Base-by-base conservation (phyloP, 179 eudicot species). In the Vitellaria paradoxa region DNA sequence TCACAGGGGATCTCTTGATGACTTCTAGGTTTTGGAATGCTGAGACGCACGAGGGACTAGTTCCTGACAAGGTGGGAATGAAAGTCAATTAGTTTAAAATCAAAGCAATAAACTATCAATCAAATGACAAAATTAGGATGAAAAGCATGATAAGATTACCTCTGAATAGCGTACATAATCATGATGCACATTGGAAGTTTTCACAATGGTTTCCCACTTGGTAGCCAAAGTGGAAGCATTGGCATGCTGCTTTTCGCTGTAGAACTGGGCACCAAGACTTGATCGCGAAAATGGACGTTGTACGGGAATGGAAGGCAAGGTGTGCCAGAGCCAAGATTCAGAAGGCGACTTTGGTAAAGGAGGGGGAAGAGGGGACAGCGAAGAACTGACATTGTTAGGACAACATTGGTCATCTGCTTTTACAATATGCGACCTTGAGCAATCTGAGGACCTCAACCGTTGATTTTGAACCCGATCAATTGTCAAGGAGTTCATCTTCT, bases 261-360 rank as follows among this genome's bases (percentile, higher is more conserved):
- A 73, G 55, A 82, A 47, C 82, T 77, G 86, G 59, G 85, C 81
- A 23, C 78, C 75, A 52, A 70, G 37, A 49, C 71, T 76, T 0
- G 87, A 76, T 45, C 77, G 79, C 65, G 87, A 86, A 66, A 87
- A 89, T 3, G 97, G 87, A 83, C 82, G 89, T 82, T 87, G 85
- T 0, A 89, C 83, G 26, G 93, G 82, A 73, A 84, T 83, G 3
- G 97, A 81, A 66, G 91, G 89, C 76, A 93, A 64, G 61, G 89
- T 87, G 4, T 90, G 89, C 70, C 92, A 90, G 64, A 92, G 86
- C 98, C 98, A 93, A 70, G 98, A 93, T 71, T 93, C 97, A 20
- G 98, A 89, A n/a, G 98, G 98, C 4, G 98, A 93, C 80, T 90
- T 93, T 9, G 99, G 99, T 78, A 96, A 78, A 10, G 99, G 99